Percentiles rank a stretch among this genome's conserved stretches.
phyloP scores from a whole-genome alignment of 129 eudicot genomes.

The Scalesia atractyloides region DNA sequence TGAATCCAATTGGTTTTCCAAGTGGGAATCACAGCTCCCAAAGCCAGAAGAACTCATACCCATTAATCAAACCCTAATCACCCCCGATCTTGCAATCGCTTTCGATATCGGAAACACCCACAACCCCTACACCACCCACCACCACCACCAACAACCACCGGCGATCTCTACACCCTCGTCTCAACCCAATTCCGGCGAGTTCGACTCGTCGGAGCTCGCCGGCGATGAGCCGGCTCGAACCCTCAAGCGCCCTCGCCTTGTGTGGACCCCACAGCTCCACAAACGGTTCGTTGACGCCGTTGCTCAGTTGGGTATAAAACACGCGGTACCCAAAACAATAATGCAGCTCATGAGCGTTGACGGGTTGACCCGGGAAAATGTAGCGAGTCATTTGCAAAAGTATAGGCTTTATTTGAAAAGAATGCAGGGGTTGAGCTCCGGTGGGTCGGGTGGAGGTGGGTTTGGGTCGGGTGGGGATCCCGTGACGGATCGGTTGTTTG shows the following conservation, averaged over 20 bases:
- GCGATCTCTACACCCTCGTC: slow-evolving; percentile 46
- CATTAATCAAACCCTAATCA: slow-evolving; percentile 73
- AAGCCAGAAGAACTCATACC: slow-evolving; percentile 78
- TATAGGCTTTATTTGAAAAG: slow-evolving; percentile 87
- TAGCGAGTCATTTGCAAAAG: slow-evolving; percentile 92
- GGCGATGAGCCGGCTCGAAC: slow-evolving; percentile 91
- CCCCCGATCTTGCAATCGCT: slow-evolving; percentile 85
- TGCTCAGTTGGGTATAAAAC: slow-evolving; percentile 89
- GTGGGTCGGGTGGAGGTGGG: slow-evolving; percentile 42
- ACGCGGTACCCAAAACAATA: slow-evolving; percentile 96
- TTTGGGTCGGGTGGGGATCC: slow-evolving; percentile 56
- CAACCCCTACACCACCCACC: slow-evolving; percentile 22
- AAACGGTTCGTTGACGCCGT: slow-evolving; percentile 95
- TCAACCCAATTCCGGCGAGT: slow-evolving; percentile 59
- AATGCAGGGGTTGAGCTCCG: slow-evolving; percentile 76
- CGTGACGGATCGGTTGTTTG: slow-evolving; percentile 82
- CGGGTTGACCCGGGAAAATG: slow-evolving; percentile 91
- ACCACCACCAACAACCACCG: slow-evolving; percentile 31
- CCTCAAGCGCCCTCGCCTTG: slow-evolving; percentile 85
- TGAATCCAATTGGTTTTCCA: slow-evolving; percentile 85
- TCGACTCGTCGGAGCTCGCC: slow-evolving; percentile 73
- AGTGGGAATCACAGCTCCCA: slow-evolving; percentile 81
- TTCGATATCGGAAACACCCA: slow-evolving; percentile 54
- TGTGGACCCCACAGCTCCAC: slow-evolving; percentile 99
- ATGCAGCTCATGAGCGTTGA: slow-evolving; percentile 98